A percentile compares a stretch with the other conserved stretches of the same genome.
Evolutionary conservation across 345 rosid genomes (phyloP).

Genomic region (Erodium maritimum): DNA sequence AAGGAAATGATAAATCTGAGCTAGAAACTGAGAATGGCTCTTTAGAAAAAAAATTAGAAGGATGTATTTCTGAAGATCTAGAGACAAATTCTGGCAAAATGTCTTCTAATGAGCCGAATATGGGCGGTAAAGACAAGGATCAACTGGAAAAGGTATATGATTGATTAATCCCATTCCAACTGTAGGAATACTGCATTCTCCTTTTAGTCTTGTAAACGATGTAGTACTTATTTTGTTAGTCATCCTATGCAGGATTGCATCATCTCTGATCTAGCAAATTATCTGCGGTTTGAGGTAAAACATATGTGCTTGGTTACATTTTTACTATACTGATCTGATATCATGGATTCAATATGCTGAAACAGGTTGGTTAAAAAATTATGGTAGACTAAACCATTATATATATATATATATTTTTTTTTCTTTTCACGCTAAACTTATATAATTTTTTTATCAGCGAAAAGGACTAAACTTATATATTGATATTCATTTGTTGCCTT

Average conservation of each 20-base stretch:
- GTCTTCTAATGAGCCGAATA: slow-evolving; percentile 16
- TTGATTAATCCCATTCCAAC: slow-evolving; percentile 1
- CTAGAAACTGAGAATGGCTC: slow-evolving; percentile 12
- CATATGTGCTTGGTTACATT: neutral
- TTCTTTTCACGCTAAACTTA: too few relatives aligned
- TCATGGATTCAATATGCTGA: neutral
- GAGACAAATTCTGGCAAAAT: slow-evolving; percentile 12
- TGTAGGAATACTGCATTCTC: neutral
- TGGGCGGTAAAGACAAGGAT: slow-evolving; percentile 16
- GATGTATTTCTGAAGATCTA: slow-evolving; percentile 12
- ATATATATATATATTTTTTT: too few relatives aligned
- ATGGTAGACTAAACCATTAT: too few relatives aligned
- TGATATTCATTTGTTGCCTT: too few relatives aligned
- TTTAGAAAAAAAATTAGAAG: slow-evolving; percentile 14
- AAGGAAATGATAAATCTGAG: slow-evolving; percentile 23
- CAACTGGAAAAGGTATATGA: slow-evolving; percentile 26
- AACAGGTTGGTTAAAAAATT: too few relatives aligned
- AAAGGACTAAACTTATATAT: too few relatives aligned
- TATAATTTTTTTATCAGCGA: too few relatives aligned
- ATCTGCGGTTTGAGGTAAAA: slow-evolving; percentile 75
- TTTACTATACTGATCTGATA: neutral
- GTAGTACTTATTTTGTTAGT: neutral
- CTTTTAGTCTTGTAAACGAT: neutral
- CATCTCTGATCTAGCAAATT: slow-evolving; percentile 26
- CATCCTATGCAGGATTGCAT: slow-evolving; percentile 26